Conservation (phyloP, 768 basidiomycete genomes). For the Amyloporia xantha region DNA sequence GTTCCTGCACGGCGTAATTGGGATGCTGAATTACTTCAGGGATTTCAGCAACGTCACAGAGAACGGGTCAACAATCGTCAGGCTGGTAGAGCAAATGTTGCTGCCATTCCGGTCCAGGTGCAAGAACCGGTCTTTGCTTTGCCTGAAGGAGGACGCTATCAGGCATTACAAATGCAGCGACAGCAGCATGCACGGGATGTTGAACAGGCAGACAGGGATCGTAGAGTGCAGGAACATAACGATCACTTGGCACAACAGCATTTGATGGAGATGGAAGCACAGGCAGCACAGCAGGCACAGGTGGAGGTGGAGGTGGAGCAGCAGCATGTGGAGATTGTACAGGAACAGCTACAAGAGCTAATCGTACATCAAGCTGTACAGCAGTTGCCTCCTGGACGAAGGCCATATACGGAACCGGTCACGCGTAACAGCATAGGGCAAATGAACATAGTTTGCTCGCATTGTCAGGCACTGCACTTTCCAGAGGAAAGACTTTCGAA, state of each 20-base stretch:
- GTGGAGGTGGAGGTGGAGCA: no score
- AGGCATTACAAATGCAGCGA: background rate
- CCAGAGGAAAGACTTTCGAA: conserved; percentile 19
- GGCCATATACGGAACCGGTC: background rate
- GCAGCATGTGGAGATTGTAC: background rate
- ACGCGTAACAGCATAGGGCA: conserved; percentile 17
- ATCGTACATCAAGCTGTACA: background rate
- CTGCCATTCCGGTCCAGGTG: background rate
- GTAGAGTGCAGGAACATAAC: background rate
- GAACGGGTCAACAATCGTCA: background rate
- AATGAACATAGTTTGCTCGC: conserved; percentile 30
- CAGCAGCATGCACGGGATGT: background rate
- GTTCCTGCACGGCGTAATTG: background rate
- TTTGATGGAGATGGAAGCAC: background rate
- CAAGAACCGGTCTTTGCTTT: background rate
- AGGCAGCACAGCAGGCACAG: background rate
- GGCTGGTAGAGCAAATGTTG: background rate
- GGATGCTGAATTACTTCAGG: background rate
- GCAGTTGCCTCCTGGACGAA: background rate
- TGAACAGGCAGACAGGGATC: background rate
- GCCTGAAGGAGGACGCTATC: background rate
- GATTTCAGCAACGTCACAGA: background rate
- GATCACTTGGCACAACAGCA: background rate
- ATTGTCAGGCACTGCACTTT: conserved; percentile 34
- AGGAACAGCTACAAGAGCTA: background rate